Evolutionary conservation across 441 rosid genomes (phyloP).

Genomic region (Brassica hybrid): DNA sequence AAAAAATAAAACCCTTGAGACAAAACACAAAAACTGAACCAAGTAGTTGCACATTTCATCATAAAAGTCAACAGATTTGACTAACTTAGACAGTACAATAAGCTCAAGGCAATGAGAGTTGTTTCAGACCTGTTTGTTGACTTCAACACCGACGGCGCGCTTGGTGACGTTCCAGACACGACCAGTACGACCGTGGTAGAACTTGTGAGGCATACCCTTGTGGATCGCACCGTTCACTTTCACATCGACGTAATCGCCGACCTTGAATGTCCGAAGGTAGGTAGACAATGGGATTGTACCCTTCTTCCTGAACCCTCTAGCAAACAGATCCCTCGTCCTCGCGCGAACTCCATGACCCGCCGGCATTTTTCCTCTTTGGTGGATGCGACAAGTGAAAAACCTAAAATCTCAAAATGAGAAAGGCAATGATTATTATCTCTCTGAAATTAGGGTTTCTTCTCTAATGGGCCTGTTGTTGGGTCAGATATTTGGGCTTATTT

Average conservation of each 20-base stretch:
- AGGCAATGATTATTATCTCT: constrained; percentile 9
- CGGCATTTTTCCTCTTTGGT: constrained; percentile 56
- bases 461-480: constrained; percentile 17
- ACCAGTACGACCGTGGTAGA: constrained; percentile 96
- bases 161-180: constrained; percentile 89
- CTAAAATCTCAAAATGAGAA: constrained; percentile 7
- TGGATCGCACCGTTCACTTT: constrained; percentile 91
- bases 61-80: background rate
- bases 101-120: background rate
- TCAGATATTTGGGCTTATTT: background rate
- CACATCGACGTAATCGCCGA: constrained; percentile 80
- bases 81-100: background rate
- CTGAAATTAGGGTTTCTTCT: constrained; percentile 24
- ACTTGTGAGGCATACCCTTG: constrained; percentile 97
- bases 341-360: constrained; percentile 86
- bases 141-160: constrained; percentile 86
- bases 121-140: constrained; percentile 75
- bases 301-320: constrained; percentile 86
- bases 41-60: background rate
- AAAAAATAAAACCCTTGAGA: background rate
- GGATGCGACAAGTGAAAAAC: background rate
- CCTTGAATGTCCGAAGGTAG: constrained; percentile 73
- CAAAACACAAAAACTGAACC: background rate
- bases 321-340: constrained; percentile 79
- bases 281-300: constrained; percentile 79